phyloP scores from a whole-genome alignment of 305 asterid species.

The Fraxinus ornus region DNA sequence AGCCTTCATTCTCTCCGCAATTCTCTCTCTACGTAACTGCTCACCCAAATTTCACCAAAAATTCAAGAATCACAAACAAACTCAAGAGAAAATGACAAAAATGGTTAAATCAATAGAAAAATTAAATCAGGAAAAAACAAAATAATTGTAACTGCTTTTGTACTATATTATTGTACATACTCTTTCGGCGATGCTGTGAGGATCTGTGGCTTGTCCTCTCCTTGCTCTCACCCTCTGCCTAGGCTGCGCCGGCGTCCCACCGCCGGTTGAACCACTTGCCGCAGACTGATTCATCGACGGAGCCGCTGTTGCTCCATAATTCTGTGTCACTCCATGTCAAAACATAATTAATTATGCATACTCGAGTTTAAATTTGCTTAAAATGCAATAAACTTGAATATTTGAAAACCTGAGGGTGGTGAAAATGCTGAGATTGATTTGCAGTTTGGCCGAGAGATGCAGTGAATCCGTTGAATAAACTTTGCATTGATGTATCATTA shows the following conservation, averaged over 20 bases:
- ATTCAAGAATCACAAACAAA: conserved; percentile 17
- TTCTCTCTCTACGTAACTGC: conserved; percentile 97
- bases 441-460: conserved; percentile 71
- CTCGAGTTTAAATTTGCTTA: neutral
- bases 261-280: conserved; percentile 43
- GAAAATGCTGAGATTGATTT: conserved; percentile 56
- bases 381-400: neutral
- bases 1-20: conserved; percentile 91
- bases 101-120: conserved; percentile 2
- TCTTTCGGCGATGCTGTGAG: conserved; percentile 94
- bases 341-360: neutral
- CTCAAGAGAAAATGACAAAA: conserved; percentile 12
- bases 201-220: conserved; percentile 95
- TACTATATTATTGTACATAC: conserved; percentile 44
- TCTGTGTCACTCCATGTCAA: conserved; percentile 36
- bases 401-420: conserved; percentile 47
- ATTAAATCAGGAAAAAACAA: neutral
- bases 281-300: conserved; percentile 43
- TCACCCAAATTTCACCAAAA: conserved; percentile 25
- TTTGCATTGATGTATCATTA: neutral
- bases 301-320: conserved; percentile 32
- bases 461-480: conserved; percentile 30
- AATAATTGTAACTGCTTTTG: conserved; percentile 17
- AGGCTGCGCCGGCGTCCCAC: conserved; percentile 54
- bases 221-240: conserved; percentile 83